Evolutionary conservation across 139 green algal species (phyloP).

Genomic region (Volvox africanus): DNA sequence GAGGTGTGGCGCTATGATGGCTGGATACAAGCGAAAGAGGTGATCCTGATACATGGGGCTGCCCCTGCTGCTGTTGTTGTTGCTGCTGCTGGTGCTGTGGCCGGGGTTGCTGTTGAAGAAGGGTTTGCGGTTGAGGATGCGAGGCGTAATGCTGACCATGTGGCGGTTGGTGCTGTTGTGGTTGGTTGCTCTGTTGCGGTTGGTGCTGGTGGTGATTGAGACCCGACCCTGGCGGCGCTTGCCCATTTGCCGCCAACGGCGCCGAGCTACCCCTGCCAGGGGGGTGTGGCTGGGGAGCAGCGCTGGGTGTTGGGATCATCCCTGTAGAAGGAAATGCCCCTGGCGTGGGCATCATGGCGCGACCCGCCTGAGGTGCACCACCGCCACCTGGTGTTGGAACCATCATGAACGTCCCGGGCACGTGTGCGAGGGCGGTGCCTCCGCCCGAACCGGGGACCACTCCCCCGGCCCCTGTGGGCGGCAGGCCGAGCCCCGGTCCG

Average conservation of each 20-base stretch:
- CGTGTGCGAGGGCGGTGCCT: not conserved
- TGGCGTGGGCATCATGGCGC: slow-evolving; percentile 33
- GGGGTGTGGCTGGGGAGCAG: not conserved
- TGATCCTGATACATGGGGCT: not conserved
- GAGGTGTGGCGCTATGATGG: too few relatives aligned
- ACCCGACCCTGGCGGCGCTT: not conserved
- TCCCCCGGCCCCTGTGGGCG: not conserved
- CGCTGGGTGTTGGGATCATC: slow-evolving; percentile 16
- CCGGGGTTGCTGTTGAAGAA: not conserved
- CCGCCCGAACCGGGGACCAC: slow-evolving; percentile 9
- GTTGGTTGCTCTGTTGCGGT: not conserved
- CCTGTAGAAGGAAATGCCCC: slow-evolving; percentile 11
- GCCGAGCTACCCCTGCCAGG: too few relatives aligned
- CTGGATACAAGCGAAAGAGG: too few relatives aligned
- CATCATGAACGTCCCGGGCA: slow-evolving; percentile 26
- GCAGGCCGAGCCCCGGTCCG: not conserved
- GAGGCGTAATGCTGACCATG: not conserved
- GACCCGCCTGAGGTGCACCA: not conserved
- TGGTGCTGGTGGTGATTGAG: not conserved
- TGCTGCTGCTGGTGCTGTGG: slow-evolving; percentile 4
- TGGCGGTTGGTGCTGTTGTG: not conserved
- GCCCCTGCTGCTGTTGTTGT: not conserved
- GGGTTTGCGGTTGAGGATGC: not conserved
- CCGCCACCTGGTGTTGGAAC: slow-evolving; percentile 15
- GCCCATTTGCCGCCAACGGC: not conserved